Conservation (phyloP, 108 stramenopile species). For the Skeletonema costatum region DNA sequence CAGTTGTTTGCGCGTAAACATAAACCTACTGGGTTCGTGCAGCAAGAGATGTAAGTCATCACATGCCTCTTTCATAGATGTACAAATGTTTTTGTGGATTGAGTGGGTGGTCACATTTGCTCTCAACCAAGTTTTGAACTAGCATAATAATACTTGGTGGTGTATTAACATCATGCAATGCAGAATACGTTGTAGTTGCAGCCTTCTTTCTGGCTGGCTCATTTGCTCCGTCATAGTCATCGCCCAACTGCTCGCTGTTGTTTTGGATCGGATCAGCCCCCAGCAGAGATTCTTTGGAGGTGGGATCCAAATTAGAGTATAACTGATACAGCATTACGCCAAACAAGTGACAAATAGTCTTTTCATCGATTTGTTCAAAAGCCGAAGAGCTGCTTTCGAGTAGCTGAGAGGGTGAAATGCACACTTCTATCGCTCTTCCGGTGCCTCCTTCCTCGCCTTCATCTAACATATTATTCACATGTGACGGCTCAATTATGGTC, state of each 20-base stretch:
- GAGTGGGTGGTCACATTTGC: conserved; percentile 3
- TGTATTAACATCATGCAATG: background rate
- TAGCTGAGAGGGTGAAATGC: conserved; percentile 9
- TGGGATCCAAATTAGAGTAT: conserved; percentile 19
- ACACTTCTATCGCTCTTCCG: conserved; percentile 13
- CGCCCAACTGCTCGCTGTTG: background rate
- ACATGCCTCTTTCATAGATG: conserved; percentile 20
- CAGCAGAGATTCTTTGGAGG: background rate
- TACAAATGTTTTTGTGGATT: conserved; percentile 20
- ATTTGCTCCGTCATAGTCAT: background rate
- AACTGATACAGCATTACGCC: conserved; percentile 25
- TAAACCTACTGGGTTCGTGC: conserved; percentile 29
- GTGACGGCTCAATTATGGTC: conserved; percentile 12
- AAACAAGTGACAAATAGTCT: conserved; percentile 9
- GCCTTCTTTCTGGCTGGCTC: background rate
- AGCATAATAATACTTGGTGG: conserved; percentile 5
- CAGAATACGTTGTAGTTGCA: background rate
- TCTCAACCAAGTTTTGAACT: conserved; percentile 33
- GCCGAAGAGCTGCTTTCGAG: background rate
- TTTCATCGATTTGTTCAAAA: conserved; percentile 10
- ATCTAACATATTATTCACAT: background rate
- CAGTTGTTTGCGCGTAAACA: conserved; percentile 10
- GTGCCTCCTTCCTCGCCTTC: background rate
- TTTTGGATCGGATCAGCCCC: background rate
- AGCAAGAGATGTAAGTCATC: conserved; percentile 36